A percentile compares a stretch with the other conserved stretches of the same genome.
Conservation (phyloP, 2,329 filamentous ascomycete genomes). For the Lachnellula arida region DNA sequence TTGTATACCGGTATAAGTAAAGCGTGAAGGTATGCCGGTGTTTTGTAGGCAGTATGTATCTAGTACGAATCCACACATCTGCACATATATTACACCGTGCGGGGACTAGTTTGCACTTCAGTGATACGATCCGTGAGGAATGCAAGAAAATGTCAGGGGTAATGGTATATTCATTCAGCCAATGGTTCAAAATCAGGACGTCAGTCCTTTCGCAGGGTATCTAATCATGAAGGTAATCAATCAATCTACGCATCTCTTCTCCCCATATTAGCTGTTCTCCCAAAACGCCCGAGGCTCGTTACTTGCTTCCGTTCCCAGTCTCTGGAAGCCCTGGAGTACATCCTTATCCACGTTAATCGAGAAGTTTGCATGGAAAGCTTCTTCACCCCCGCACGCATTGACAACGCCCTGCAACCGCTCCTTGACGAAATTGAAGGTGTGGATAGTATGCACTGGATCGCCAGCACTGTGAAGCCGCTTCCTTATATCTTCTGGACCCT, state of each 20-base stretch:
- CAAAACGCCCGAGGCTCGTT: conserved; percentile 4
- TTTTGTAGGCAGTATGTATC: too few relatives aligned
- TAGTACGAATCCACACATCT: too few relatives aligned
- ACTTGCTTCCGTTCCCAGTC: conserved; percentile 26
- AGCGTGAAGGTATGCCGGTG: too few relatives aligned
- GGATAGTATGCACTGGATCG: conserved; percentile 65
- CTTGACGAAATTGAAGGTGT: conserved; percentile 59
- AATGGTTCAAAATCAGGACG: too few relatives aligned
- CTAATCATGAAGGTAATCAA: not conserved
- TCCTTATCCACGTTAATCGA: conserved; percentile 70
- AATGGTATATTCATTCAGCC: too few relatives aligned
- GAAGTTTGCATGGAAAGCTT: conserved; percentile 64
- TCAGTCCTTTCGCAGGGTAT: not conserved
- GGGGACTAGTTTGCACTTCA: too few relatives aligned
- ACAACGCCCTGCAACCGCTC: conserved; percentile 57
- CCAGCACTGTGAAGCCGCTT: conserved; percentile 48
- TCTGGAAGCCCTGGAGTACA: conserved; percentile 60
- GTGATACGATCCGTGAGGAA: too few relatives aligned
- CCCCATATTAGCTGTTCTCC: conserved; percentile 1
- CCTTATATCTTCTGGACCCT: conserved; percentile 51
- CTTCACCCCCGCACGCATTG: conserved; percentile 56
- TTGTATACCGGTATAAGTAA: too few relatives aligned
- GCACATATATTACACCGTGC: too few relatives aligned
- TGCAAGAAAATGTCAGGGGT: too few relatives aligned
- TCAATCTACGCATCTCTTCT: not conserved